These are phyloP conservation scores for Nakaseomyces sp. DNA, from an alignment of 1,139 yeast genomes.

Conservation along the genomic window DNA sequence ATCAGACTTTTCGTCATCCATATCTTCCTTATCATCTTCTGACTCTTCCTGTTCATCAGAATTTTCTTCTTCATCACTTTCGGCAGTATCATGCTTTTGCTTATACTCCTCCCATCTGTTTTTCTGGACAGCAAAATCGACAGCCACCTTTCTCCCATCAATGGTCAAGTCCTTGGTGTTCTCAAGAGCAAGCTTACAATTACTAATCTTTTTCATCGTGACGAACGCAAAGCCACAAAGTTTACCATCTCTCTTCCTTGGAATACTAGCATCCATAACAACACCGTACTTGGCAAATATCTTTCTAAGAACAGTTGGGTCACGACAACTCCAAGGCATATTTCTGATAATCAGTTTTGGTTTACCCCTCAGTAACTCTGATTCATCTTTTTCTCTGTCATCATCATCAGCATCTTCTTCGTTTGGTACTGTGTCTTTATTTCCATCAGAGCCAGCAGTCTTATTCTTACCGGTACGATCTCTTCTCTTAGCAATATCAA, in stretches of 20 bases:
- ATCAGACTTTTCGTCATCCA: conserved; percentile 23
- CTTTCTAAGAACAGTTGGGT: conserved; percentile 61
- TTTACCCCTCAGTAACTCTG: conserved; percentile 50
- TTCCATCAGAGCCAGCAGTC: conserved; percentile 12
- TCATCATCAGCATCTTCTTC: conserved; percentile 18
- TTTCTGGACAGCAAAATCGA: conserved; percentile 87
- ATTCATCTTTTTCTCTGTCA: conserved; percentile 30
- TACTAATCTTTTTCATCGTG: conserved; percentile 70
- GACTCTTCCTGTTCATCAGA: conserved; percentile 30
- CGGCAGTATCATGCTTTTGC: conserved; percentile 35
- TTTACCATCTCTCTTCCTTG: conserved; percentile 77
- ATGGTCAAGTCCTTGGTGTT: conserved; percentile 66
- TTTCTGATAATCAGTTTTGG: conserved; percentile 85
- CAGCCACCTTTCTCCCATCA: conserved; percentile 88
- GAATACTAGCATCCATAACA: conserved; percentile 83
- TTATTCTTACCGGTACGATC: conserved; percentile 41
- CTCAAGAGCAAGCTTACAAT: conserved; percentile 77
- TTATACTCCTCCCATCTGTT: conserved; percentile 61
- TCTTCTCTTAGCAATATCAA: conserved; percentile 89
- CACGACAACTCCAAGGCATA: conserved; percentile 91
- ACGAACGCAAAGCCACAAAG: conserved; percentile 96
- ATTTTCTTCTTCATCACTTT: conserved; percentile 33
- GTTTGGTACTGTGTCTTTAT: conserved; percentile 19
- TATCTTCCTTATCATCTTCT: conserved; percentile 27
- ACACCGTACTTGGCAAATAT: conserved; percentile 73